Percentiles rank a stretch among this genome's conserved stretches.
phyloP scores from a whole-genome alignment of 805 yeast species.

The Metschnikowia noctiluminum region DNA sequence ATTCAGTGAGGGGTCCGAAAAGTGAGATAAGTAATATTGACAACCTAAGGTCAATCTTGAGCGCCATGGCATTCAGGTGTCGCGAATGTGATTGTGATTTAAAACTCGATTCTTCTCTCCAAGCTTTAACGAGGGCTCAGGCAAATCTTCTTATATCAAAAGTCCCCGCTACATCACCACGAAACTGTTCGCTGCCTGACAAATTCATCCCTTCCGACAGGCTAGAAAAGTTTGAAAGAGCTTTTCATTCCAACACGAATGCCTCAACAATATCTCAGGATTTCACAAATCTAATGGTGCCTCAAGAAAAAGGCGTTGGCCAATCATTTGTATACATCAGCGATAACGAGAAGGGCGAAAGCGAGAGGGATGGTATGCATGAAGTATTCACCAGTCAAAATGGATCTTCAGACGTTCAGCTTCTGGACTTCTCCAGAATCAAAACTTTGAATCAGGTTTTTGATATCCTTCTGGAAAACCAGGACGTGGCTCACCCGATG shows the following conservation, averaged over 20 bases:
- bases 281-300: no score
- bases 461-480: slow-evolving; percentile 62
- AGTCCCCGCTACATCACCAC: slow-evolving; percentile 16
- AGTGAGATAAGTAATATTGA: no score
- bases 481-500: slow-evolving; percentile 78
- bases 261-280: no score
- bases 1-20: background rate
- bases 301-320: background rate
- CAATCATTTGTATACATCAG: slow-evolving; percentile 18
- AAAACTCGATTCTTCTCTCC: slow-evolving; percentile 51
- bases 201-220: slow-evolving; percentile 40
- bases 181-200: slow-evolving; percentile 24
- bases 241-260: slow-evolving; percentile 5
- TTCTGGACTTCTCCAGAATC: slow-evolving; percentile 31
- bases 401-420: background rate
- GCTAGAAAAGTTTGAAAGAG: slow-evolving; percentile 20
- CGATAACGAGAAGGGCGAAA: slow-evolving; percentile 17
- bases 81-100: slow-evolving; percentile 63
- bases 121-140: slow-evolving; percentile 53
- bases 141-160: slow-evolving; percentile 47
- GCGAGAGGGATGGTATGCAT: slow-evolving; percentile 1
- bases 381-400: background rate
- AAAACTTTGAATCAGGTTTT: slow-evolving; percentile 62
- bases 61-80: slow-evolving; percentile 36
- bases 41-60: no score